A percentile compares a stretch with the other conserved stretches of the same genome.
Conservation (phyloP, 106 monocot genomes). For the Dioscorea zingiberensis region DNA sequence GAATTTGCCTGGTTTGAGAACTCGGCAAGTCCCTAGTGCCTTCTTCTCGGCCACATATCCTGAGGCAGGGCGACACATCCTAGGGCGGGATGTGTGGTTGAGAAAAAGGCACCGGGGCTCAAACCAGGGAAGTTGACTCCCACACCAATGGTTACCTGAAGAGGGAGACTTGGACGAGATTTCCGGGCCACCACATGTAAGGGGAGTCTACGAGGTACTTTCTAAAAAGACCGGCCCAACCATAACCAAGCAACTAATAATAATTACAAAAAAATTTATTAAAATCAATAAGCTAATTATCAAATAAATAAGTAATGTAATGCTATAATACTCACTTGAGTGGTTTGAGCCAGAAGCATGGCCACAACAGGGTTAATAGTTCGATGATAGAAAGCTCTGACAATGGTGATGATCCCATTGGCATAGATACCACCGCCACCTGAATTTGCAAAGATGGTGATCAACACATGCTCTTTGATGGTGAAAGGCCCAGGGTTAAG, state of each 20-base stretch:
- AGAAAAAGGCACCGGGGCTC: no score
- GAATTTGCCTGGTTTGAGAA: no score
- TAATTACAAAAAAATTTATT: no score
- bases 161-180: constrained; percentile 54
- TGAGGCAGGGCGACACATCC: no score
- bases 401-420: constrained; percentile 6
- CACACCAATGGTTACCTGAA: constrained; percentile 38
- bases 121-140: no score
- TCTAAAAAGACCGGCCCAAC: constrained; percentile 49
- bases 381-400: constrained; percentile 19
- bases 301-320: no score
- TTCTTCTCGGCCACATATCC: no score
- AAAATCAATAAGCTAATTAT: no score
- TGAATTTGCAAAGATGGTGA: constrained; percentile 18
- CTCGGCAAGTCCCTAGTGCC: no score
- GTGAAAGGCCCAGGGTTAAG: constrained; percentile 18
- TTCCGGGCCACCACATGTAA: constrained; percentile 66
- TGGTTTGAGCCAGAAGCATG: constrained; percentile 11
- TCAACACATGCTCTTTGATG: constrained; percentile 18
- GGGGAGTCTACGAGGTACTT: constrained; percentile 48
- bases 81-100: no score
- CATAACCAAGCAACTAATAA: constrained; percentile 50
- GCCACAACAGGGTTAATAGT: neutral
- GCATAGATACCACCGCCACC: constrained; percentile 9
- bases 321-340: no score